Percentiles rank a stretch among this genome's conserved stretches.
phyloP scores from a whole-genome alignment of 805 yeast genomes.

The Yarrowia sp. region DNA sequence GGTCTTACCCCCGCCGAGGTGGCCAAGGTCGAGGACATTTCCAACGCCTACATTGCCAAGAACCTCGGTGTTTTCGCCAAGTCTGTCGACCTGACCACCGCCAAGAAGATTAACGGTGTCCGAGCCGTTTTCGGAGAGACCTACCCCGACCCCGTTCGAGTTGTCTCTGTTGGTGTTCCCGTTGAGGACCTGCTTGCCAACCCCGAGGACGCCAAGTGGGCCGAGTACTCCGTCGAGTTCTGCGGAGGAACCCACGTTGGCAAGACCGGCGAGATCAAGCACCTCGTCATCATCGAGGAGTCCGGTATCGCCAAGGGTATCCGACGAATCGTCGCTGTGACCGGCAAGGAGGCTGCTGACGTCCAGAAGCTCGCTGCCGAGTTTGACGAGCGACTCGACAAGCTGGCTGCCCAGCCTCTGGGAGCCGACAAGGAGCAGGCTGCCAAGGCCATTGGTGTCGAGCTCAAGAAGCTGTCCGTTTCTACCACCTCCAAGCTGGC shows the following conservation, averaged over 20 bases:
- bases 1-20: conserved; percentile 72
- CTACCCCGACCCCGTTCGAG: conserved; percentile 98
- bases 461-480: conserved; percentile 74
- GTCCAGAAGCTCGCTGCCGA: conserved; percentile 82
- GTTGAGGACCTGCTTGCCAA: conserved; percentile 72
- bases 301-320: conserved; percentile 98
- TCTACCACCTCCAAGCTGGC: conserved; percentile 76
- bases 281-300: conserved; percentile 86
- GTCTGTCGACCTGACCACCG: conserved; percentile 72
- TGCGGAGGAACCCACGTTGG: conserved; percentile 99
- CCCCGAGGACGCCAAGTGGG: conserved; percentile 76
- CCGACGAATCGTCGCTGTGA: conserved; percentile 95
- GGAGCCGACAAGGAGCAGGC: conserved; percentile 76
- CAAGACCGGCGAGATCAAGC: conserved; percentile 89
- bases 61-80: conserved; percentile 73
- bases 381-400: conserved; percentile 58
- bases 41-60: conserved; percentile 65
- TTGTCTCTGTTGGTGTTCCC: conserved; percentile 90
- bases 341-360: conserved; percentile 85
- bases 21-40: conserved; percentile 67
- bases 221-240: conserved; percentile 78
- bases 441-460: conserved; percentile 80
- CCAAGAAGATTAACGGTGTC: conserved; percentile 73
- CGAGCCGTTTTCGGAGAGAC: conserved; percentile 99
- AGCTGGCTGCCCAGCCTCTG: conserved; percentile 60